Percentiles rank a stretch among this genome's conserved stretches.
Evolutionary conservation across 2,329 filamentous ascomycete genomes (phyloP).

Genomic region (Graphiopsis chlorocephala): DNA sequence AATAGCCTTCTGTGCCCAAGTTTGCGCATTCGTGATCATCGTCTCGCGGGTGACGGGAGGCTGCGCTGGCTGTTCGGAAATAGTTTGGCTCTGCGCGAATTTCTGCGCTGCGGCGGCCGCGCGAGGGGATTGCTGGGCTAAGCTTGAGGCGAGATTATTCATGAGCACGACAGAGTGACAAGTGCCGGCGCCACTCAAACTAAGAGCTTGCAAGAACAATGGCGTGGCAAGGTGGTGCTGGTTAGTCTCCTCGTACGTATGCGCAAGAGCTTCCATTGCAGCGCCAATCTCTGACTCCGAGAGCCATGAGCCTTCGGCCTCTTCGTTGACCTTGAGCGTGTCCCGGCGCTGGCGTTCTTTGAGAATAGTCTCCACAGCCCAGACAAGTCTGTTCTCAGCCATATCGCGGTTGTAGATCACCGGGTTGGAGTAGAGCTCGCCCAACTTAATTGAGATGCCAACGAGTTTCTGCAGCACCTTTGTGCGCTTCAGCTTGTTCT

Average conservation of each 20-base stretch:
- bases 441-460: constrained; percentile 77
- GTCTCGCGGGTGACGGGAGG: constrained; percentile 53
- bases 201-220: constrained; percentile 80
- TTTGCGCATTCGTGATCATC: constrained; percentile 66
- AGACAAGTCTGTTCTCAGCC: constrained; percentile 72
- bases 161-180: constrained; percentile 84
- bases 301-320: constrained; percentile 70
- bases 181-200: constrained; percentile 59
- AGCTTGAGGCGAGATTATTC: constrained; percentile 75
- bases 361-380: constrained; percentile 77
- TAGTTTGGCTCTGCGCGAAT: constrained; percentile 33
- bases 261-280: constrained; percentile 72
- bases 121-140: constrained; percentile 61
- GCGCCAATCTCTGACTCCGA: constrained; percentile 69
- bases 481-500: constrained; percentile 53
- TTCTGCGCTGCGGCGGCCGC: constrained; percentile 30
- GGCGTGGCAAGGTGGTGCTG: constrained; percentile 80
- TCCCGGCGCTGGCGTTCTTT: constrained; percentile 70
- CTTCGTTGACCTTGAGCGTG: constrained; percentile 55
- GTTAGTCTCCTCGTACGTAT: constrained; percentile 70
- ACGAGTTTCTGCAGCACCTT: constrained; percentile 71
- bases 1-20: constrained; percentile 78
- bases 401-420: constrained; percentile 71
- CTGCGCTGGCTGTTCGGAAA: constrained; percentile 37
- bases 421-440: constrained; percentile 74